Conservation (phyloP, 306 rosid genomes). For the Ochetophila trinervis region DNA sequence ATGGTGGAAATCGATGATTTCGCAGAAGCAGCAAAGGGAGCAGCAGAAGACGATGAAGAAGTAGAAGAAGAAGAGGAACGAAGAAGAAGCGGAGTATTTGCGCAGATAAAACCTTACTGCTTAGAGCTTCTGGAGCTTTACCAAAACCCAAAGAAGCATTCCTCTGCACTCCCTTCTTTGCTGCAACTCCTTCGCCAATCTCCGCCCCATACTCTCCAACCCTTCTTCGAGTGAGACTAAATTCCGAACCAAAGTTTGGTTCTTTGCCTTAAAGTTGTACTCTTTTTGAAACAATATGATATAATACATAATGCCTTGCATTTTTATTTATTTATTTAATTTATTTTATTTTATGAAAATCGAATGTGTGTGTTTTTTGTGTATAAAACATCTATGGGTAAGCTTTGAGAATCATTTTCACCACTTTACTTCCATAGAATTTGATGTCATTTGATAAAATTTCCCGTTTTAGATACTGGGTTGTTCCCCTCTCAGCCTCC, state of each 20-base stretch:
- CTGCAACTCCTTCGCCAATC: conserved; percentile 54
- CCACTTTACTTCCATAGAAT: no score
- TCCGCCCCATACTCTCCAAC: conserved; percentile 52
- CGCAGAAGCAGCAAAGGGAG: neutral
- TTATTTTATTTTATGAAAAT: no score
- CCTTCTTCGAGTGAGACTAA: conserved; percentile 60
- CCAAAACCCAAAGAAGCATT: conserved; percentile 52
- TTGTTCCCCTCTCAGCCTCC: no score
- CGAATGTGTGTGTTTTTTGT: neutral
- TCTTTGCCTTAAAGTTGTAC: neutral
- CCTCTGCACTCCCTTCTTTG: conserved; percentile 44
- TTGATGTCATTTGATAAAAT: no score
- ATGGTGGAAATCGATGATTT: conserved; percentile 40
- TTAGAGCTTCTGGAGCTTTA: conserved; percentile 68
- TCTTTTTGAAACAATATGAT: neutral
- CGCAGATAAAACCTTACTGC: conserved; percentile 51
- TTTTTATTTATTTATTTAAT: no score
- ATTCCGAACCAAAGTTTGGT: neutral
- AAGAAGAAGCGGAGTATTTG: conserved; percentile 41
- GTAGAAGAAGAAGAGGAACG: conserved; percentile 16
- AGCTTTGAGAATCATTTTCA: no score
- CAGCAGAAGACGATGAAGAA: conserved; percentile 12
- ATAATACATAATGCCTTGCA: neutral
- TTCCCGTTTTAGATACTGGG: no score
- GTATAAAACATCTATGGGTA: neutral